Percentiles rank a stretch among this genome's conserved stretches.
phyloP scores from a whole-genome alignment of 352 stramenopile genomes.

The Discostella stelligera region DNA sequence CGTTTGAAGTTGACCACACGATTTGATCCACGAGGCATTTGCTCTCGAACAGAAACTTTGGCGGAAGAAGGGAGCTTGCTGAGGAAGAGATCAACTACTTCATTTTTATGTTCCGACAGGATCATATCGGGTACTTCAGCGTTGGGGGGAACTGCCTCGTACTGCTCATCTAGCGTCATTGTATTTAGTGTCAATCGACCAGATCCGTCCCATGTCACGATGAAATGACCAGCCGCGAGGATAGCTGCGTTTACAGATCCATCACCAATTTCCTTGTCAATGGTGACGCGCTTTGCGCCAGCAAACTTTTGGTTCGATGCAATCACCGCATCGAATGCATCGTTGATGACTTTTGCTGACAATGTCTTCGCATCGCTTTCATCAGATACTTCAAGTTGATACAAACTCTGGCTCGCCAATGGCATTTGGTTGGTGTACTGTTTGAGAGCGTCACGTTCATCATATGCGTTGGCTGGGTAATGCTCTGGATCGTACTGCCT shows the following conservation, averaged over 20 bases:
- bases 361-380: constrained; percentile 29
- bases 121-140: constrained; percentile 37
- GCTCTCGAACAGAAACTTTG: constrained; percentile 29
- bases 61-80: constrained; percentile 39
- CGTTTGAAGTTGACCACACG: constrained; percentile 55
- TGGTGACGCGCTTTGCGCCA: constrained; percentile 23
- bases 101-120: constrained; percentile 31
- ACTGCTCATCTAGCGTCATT: constrained; percentile 43
- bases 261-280: constrained; percentile 42
- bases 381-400: constrained; percentile 40
- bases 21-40: constrained; percentile 49
- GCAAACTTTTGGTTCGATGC: constrained; percentile 21
- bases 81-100: constrained; percentile 46
- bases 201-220: constrained; percentile 48
- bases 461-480: constrained; percentile 45
- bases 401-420: constrained; percentile 42
- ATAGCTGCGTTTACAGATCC: constrained; percentile 38
- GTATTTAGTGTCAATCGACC: constrained; percentile 41
- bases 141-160: constrained; percentile 29
- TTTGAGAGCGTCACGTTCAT: constrained; percentile 42
- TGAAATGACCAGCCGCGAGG: constrained; percentile 28
- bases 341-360: constrained; percentile 29
- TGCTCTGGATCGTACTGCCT: constrained; percentile 42
- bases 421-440: constrained; percentile 49
- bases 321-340: constrained; percentile 38